Percentiles rank a stretch among this genome's conserved stretches.
Evolutionary conservation across 2,329 filamentous ascomycete species (phyloP).

Genomic region (Karstenula rhodostoma): DNA sequence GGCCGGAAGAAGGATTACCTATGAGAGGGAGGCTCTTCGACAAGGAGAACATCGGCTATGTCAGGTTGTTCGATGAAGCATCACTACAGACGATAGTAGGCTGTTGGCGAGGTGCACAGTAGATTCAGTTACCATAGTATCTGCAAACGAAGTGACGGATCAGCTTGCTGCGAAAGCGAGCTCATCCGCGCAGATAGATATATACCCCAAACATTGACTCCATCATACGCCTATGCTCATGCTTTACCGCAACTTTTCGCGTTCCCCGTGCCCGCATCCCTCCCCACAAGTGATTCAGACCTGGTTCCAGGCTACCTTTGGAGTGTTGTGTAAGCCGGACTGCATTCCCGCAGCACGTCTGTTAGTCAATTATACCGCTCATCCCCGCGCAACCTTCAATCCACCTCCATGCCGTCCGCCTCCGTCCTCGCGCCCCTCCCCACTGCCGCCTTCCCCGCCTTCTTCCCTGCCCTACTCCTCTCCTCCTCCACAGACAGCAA

Average conservation of each 20-base stretch:
- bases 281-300: constrained; percentile 1
- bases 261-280: not conserved
- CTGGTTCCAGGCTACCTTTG: too few relatives aligned
- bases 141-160: not conserved
- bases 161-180: not conserved
- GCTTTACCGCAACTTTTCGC: not conserved
- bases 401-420: constrained; percentile 13
- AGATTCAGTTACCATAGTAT: too few relatives aligned
- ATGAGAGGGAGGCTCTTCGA: constrained; percentile 54
- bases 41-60: not conserved
- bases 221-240: not conserved
- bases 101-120: not conserved
- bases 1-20: constrained; percentile 95
- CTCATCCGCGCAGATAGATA: constrained; percentile 3
- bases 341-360: not conserved
- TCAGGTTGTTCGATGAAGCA: too few relatives aligned
- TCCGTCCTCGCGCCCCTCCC: constrained; percentile 23
- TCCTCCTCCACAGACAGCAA: constrained; percentile 72
- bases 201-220: not conserved
- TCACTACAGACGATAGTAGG: too few relatives aligned
- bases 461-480: constrained; percentile 56
- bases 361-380: not conserved
- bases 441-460: constrained; percentile 27
- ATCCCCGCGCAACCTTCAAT: constrained; percentile 8
- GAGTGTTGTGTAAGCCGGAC: too few relatives aligned